Conservation (phyloP, 2,329 filamentous ascomycete species). For the Scedosporium apiospermum region DNA sequence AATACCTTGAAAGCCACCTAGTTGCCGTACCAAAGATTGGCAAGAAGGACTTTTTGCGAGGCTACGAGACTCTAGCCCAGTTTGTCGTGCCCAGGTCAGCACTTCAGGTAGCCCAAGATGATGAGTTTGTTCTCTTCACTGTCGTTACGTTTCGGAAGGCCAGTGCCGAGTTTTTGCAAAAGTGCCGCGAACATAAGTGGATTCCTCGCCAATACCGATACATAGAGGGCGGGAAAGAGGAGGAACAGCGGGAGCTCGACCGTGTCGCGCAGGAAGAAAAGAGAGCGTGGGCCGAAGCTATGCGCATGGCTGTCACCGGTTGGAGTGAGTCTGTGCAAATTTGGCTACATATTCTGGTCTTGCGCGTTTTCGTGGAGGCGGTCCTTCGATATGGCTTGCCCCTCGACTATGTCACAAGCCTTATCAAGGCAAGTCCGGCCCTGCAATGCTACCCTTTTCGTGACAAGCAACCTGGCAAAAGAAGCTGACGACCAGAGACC, state of each 20-base stretch:
- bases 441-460: too few relatives aligned
- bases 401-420: conserved; percentile 74
- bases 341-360: conserved; percentile 83
- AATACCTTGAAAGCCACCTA: conserved; percentile 94
- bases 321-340: conserved; percentile 96
- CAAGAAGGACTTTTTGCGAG: conserved; percentile 80
- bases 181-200: conserved; percentile 89
- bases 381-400: conserved; percentile 94
- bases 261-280: conserved; percentile 74
- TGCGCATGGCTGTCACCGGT: conserved; percentile 79
- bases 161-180: conserved; percentile 77
- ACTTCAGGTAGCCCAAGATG: conserved; percentile 68
- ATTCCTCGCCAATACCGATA: conserved; percentile 91
- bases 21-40: conserved; percentile 73
- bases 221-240: conserved; percentile 79
- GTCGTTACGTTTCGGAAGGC: conserved; percentile 94
- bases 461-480: background rate
- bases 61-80: conserved; percentile 77
- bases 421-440: conserved; percentile 65
- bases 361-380: conserved; percentile 94
- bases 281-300: conserved; percentile 85
- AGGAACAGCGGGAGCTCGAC: conserved; percentile 80
- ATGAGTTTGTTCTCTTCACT: conserved; percentile 80
- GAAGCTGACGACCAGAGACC: conserved; percentile 6
- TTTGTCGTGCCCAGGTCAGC: conserved; percentile 94